A percentile compares a stretch with the other conserved stretches of the same genome.
phyloP scores from a whole-genome alignment of 768 basidiomycete species.

The Hydnomerulius pinastri region DNA sequence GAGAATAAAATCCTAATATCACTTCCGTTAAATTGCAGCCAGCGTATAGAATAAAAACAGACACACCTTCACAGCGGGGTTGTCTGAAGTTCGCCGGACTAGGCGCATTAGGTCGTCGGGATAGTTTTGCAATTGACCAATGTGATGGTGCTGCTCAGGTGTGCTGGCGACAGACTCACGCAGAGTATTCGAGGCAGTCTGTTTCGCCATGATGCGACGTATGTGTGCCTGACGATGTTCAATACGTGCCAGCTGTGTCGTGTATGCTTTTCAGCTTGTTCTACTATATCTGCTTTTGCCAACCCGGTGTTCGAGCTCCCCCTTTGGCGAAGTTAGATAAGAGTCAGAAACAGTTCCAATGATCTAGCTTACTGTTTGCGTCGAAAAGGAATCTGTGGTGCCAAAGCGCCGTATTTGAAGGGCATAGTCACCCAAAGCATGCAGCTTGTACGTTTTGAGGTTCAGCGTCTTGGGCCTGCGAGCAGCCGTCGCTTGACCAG shows the following conservation, averaged over 20 bases:
- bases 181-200: constrained; percentile 23
- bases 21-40: neutral
- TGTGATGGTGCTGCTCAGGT: neutral
- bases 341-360: neutral
- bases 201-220: constrained; percentile 16
- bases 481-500: neutral
- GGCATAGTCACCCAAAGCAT: constrained; percentile 36
- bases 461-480: constrained; percentile 3
- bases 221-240: constrained; percentile 3
- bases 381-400: constrained; percentile 38
- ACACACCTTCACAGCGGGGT: constrained; percentile 20
- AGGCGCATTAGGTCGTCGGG: constrained; percentile 26
- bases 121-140: neutral
- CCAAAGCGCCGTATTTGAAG: constrained; percentile 28
- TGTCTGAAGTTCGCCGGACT: constrained; percentile 32
- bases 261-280: neutral
- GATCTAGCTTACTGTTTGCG: constrained; percentile 27
- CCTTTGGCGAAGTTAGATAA: neutral
- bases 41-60: constrained; percentile 17
- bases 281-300: neutral
- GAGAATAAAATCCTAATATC: constrained; percentile 33
- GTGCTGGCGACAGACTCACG: neutral
- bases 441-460: constrained; percentile 33
- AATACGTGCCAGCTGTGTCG: constrained; percentile 4
- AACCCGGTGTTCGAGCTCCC: constrained; percentile 10